Evolutionary conservation across 345 rosid species (phyloP), one percentile per base, ranked within the genome.

Genomic region (Ailanthus altissimus): DNA sequence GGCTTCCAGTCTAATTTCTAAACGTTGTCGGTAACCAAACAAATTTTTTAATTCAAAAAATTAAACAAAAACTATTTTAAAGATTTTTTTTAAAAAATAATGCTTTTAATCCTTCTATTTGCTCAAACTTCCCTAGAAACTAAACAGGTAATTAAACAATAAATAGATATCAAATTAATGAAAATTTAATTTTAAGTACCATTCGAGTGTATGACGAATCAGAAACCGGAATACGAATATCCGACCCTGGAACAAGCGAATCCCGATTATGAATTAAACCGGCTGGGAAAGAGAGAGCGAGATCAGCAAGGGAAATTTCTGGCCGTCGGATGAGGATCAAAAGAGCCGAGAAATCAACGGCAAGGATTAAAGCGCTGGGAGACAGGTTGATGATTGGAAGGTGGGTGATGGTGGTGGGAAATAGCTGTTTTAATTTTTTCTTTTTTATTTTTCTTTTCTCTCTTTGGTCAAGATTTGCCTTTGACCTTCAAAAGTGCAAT

Each of bases 321-420:
- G 49, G 42, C 40, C 54, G 66, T 72, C 40, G 14, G 36, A 72
- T 72, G 51, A 45, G 54, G 66, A 72, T 72, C 54, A 38, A 15
- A 1, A 45, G 26, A 42, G 50, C n/a, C 10, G 40, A 49, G 66
- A 72, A 15, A 58, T 58, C 54, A 72, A 72, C 66, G 66, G 66
- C 36, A 40, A 7, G 4, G 66, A 72, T 57, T 72, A 32, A 43
- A 72, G n/a, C 50, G 40, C 38, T 42, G 53, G 38, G 16, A 43
- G 14, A 56, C 5, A 42, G 40, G 8, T 42, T 15, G 65, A 26
- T 58, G 20, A 16, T 65, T 65, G 25, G 18, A 58, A 53, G 2
- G 15, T 53, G 59, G 32, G 0, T 21, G 53, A 40, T 2, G 65
- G 21, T 0, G 64, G 15, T 11, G 0, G 49, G 15, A 38, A 64